Evolutionary conservation across 2,329 filamentous ascomycete genomes (phyloP).

Genomic region (Trichothecium sympodiale): DNA sequence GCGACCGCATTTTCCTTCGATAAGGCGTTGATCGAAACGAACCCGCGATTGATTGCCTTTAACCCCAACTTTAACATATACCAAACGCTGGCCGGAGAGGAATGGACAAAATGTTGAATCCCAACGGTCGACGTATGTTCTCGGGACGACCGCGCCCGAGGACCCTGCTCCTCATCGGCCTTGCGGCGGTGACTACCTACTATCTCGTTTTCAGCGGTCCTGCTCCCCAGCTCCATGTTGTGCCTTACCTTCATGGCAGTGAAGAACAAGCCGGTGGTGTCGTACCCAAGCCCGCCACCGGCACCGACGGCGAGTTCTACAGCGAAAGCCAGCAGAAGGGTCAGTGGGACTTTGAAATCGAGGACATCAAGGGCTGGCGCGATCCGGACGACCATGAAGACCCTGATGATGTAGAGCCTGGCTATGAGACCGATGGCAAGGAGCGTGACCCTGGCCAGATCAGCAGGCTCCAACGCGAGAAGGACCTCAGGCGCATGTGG

Average conservation of each 20-base stretch:
- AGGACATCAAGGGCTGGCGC: constrained; percentile 22
- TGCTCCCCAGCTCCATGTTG: constrained; percentile 20
- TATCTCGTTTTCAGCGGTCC: constrained; percentile 29
- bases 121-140: constrained; percentile 16
- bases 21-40: neutral
- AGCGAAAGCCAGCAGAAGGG: constrained; percentile 5
- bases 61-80: neutral
- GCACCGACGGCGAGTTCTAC: constrained; percentile 7
- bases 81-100: neutral
- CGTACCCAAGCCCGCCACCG: constrained; percentile 5
- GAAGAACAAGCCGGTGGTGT: neutral
- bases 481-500: constrained; percentile 31
- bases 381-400: constrained; percentile 24
- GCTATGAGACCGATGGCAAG: constrained; percentile 25
- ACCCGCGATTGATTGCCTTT: neutral
- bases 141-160: constrained; percentile 27
- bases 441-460: constrained; percentile 18
- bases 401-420: constrained; percentile 21
- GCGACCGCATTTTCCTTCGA: neutral
- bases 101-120: constrained; percentile 21
- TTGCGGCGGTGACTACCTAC: constrained; percentile 30
- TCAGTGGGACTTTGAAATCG: constrained; percentile 22
- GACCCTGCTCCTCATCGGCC: constrained; percentile 26
- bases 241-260: constrained; percentile 15
- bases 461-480: constrained; percentile 25